phyloP scores from a whole-genome alignment of 139 green algal genomes.

The Volvox africanus region DNA sequence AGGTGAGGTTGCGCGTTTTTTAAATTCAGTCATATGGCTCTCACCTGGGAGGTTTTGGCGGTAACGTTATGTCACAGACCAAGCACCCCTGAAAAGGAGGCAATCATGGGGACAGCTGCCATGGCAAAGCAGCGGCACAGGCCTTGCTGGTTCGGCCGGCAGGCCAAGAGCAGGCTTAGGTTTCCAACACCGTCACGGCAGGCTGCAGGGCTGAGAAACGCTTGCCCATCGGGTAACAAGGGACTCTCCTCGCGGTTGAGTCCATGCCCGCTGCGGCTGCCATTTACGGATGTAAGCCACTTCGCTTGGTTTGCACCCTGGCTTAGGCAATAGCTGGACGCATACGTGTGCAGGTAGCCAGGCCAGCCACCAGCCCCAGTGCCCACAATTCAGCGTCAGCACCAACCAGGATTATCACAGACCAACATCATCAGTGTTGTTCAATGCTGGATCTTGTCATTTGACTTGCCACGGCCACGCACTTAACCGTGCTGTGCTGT shows the following conservation, averaged over 20 bases:
- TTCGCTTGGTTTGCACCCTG: neutral
- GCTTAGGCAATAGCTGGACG: conserved; percentile 31
- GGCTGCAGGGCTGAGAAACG: neutral
- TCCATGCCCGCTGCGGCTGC: neutral
- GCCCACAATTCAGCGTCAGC: neutral
- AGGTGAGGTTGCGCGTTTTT: conserved; percentile 13
- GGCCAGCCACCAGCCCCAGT: neutral
- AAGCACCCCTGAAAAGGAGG: neutral
- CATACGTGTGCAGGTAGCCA: conserved; percentile 23
- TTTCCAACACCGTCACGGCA: neutral
- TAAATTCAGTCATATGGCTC: neutral
- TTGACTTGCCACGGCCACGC: no score
- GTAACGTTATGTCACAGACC: conserved; percentile 7
- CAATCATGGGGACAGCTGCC: neutral
- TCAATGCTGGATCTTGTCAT: no score
- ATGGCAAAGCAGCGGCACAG: neutral
- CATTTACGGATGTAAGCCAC: neutral
- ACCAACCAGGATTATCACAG: no score
- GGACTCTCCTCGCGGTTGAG: neutral
- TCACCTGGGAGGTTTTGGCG: neutral
- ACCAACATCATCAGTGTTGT: no score
- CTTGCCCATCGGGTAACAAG: neutral
- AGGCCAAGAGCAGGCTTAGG: neutral
- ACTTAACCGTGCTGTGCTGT: no score
- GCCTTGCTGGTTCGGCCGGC: neutral